Percentiles rank a stretch among this genome's conserved stretches.
Conservation (phyloP, 352 stramenopile genomes). For the Phytopythium kandeliae region DNA sequence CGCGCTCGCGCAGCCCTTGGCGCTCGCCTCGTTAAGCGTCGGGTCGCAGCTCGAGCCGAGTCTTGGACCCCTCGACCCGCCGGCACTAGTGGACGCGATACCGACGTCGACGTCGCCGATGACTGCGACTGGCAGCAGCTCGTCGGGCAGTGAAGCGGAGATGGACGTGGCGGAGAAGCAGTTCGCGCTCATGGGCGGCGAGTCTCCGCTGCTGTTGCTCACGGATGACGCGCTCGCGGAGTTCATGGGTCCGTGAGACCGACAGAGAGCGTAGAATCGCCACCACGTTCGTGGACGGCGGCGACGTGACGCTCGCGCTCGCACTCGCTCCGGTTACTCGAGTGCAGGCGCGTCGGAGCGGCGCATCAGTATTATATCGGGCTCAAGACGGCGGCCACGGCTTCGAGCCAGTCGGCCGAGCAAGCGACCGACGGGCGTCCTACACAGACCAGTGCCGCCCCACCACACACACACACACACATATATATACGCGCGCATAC, state of each 20-base stretch:
- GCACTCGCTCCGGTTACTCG: no score
- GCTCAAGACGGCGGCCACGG: no score
- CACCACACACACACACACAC: no score
- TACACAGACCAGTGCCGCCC: no score
- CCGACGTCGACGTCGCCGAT: neutral
- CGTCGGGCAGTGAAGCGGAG: conserved; percentile 1
- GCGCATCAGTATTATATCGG: no score
- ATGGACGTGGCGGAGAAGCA: conserved; percentile 1
- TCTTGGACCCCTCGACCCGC: no score
- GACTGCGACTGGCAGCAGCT: neutral
- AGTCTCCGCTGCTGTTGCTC: conserved; percentile 7
- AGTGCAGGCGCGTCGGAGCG: no score
- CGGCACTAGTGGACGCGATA: neutral
- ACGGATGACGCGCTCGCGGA: conserved; percentile 4
- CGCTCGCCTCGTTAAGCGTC: neutral
- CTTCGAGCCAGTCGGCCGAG: no score
- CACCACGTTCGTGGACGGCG: neutral
- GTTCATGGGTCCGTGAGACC: conserved; percentile 4
- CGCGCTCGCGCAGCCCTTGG: no score
- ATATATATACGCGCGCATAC: no score
- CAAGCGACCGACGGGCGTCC: no score
- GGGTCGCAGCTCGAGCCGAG: no score
- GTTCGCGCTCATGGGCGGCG: neutral
- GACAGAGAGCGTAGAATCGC: neutral
- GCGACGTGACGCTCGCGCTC: neutral